A percentile compares a stretch with the other conserved stretches of the same genome.
These are phyloP conservation scores for Orbilia quercus DNA, from an alignment of 2,329 filamentous ascomycete species.

Conservation along the genomic window DNA sequence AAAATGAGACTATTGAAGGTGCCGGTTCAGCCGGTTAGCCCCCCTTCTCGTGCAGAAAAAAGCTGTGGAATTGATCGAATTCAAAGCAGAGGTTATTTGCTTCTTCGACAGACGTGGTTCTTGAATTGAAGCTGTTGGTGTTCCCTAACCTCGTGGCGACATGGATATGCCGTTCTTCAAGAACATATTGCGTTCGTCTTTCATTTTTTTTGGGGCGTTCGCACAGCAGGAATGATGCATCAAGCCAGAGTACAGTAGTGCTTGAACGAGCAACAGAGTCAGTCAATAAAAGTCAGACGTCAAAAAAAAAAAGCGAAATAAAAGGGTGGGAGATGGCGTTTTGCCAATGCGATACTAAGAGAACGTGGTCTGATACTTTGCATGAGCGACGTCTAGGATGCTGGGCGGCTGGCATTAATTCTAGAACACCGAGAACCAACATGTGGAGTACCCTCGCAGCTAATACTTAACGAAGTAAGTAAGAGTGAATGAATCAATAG, in stretches of 20 bases:
- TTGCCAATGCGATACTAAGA: too few relatives aligned
- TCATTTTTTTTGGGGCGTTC: too few relatives aligned
- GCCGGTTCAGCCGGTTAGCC: constrained; percentile 42
- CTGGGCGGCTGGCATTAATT: constrained; percentile 24
- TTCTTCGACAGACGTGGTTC: constrained; percentile 6
- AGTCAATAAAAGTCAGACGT: too few relatives aligned
- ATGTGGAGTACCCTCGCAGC: neutral
- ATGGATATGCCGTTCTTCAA: constrained; percentile 31
- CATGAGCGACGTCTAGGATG: constrained; percentile 15
- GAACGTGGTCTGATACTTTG: neutral
- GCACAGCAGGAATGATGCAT: constrained; percentile 1
- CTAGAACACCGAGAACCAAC: constrained; percentile 35
- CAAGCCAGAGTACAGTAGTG: too few relatives aligned
- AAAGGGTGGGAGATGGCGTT: too few relatives aligned
- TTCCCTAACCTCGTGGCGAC: constrained; percentile 46
- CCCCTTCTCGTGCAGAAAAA: constrained; percentile 37
- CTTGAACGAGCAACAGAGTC: neutral
- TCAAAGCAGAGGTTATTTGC: too few relatives aligned
- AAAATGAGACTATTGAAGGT: constrained; percentile 10
- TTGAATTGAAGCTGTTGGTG: constrained; percentile 14
- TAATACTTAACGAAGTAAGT: too few relatives aligned
- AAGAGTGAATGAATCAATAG: too few relatives aligned
- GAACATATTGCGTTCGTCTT: neutral
- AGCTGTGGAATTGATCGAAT: too few relatives aligned
- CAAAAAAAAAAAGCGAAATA: too few relatives aligned